Conservation (phyloP, 2,329 filamentous ascomycete genomes). For the Aspergillus luchuensis region DNA sequence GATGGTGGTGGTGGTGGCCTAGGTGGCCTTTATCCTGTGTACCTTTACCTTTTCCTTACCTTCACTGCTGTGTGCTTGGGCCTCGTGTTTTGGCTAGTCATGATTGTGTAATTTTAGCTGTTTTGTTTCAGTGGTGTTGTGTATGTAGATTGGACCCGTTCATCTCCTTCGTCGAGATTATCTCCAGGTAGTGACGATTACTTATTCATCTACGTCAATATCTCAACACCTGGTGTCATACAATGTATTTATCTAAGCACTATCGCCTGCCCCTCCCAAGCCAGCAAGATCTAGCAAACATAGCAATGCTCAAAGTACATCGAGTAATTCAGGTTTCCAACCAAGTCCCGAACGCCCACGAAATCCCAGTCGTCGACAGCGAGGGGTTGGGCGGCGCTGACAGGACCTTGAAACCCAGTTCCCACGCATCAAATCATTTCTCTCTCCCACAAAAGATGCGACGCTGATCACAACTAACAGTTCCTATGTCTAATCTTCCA, state of each 20-base stretch:
- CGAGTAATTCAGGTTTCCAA: neutral
- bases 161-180: neutral
- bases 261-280: neutral
- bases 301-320: slow-evolving; percentile 3
- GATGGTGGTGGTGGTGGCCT: neutral
- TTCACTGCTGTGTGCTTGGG: too few relatives aligned
- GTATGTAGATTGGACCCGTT: neutral
- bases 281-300: slow-evolving; percentile 10
- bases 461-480: neutral
- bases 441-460: neutral
- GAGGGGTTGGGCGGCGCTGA: neutral
- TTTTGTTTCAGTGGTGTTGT: neutral
- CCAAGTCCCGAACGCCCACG: neutral
- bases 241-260: slow-evolving; percentile 8
- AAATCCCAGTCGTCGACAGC: neutral
- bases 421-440: neutral
- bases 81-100: slow-evolving; percentile 10
- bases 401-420: neutral
- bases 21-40: neutral
- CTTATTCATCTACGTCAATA: too few relatives aligned
- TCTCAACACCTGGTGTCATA: neutral
- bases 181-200: too few relatives aligned
- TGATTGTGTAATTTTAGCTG: slow-evolving; percentile 24
- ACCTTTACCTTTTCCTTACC: slow-evolving; percentile 1
- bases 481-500: neutral